Evolutionary conservation across 2,329 filamentous ascomycete genomes (phyloP).

Genomic region (Curvularia verruculosa): DNA sequence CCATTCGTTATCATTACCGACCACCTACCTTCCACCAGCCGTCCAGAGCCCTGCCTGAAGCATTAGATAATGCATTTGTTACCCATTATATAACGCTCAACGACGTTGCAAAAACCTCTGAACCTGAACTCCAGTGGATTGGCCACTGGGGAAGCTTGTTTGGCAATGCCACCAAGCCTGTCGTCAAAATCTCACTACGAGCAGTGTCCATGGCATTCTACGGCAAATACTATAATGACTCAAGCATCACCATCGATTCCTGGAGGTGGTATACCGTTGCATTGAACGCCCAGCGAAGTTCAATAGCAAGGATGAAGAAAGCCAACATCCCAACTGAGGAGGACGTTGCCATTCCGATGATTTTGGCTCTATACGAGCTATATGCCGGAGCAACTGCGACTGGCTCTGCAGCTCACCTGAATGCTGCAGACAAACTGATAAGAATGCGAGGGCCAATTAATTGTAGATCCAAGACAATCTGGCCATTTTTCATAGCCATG

Average conservation of each 20-base stretch:
- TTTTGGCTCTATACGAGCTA: conserved; percentile 39
- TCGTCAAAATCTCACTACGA: conserved; percentile 38
- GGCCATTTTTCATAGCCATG: conserved; percentile 39
- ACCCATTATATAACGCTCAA: conserved; percentile 41
- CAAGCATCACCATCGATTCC: conserved; percentile 38
- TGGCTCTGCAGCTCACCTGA: conserved; percentile 39
- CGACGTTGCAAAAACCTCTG: conserved; percentile 23
- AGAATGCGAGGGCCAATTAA: conserved; percentile 39
- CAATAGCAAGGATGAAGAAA: conserved; percentile 24
- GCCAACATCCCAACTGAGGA: conserved; percentile 35
- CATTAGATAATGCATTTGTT: conserved; percentile 37
- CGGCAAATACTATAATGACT: conserved; percentile 37
- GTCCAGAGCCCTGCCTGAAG: conserved; percentile 29
- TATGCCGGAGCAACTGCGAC: conserved; percentile 38
- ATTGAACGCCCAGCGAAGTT: conserved; percentile 33
- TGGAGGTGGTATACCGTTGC: conserved; percentile 43
- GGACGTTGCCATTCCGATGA: conserved; percentile 40
- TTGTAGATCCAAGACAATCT: conserved; percentile 30
- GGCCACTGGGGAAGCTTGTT: conserved; percentile 30
- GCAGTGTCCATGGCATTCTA: conserved; percentile 45
- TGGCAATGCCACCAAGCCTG: conserved; percentile 28
- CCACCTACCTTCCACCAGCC: conserved; percentile 36
- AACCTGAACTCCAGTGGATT: conserved; percentile 36
- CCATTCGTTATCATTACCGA: conserved; percentile 33
- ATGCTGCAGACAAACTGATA: conserved; percentile 38